phyloP scores from a whole-genome alignment of 768 basidiomycete genomes.

The Trametes punicea region DNA sequence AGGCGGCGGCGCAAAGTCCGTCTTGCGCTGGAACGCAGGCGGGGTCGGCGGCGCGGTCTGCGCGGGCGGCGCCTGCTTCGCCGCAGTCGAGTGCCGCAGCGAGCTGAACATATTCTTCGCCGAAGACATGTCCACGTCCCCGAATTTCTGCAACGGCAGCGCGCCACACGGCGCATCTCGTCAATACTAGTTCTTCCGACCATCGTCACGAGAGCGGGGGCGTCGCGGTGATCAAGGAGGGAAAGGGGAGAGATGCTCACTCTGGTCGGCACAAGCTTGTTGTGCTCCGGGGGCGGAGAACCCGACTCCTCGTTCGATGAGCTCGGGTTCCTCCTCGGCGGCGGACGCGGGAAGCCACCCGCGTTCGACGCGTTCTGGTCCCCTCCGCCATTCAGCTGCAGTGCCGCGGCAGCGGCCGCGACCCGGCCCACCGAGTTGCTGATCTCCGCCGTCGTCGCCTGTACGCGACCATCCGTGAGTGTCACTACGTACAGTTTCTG shows the following conservation, averaged over 20 bases:
- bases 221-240: too few relatives aligned
- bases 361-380: not conserved
- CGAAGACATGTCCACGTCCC: conserved; percentile 56
- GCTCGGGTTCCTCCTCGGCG: conserved; percentile 21
- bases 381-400: conserved; percentile 23
- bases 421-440: conserved; percentile 48
- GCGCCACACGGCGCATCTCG: too few relatives aligned
- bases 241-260: conserved; percentile 10
- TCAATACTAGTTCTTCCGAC: not conserved
- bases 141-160: conserved; percentile 52
- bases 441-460: conserved; percentile 34
- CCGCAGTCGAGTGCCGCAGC: conserved; percentile 42
- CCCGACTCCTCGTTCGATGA: conserved; percentile 18
- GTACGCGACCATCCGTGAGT: not conserved
- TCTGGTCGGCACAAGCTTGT: conserved; percentile 23
- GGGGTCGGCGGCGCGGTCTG: conserved; percentile 34
- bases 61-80: conserved; percentile 37
- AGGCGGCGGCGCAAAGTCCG: conserved; percentile 52
- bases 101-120: conserved; percentile 43
- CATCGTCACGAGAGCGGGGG: not conserved
- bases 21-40: conserved; percentile 45
- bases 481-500: not conserved
- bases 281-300: conserved; percentile 8
- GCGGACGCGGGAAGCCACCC: conserved; percentile 27
- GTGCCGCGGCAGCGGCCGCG: conserved; percentile 52